Percentiles rank a stretch among this genome's conserved stretches.
Conservation (phyloP, 2,329 filamentous ascomycete species). For the Acrodontium crateriforme region DNA sequence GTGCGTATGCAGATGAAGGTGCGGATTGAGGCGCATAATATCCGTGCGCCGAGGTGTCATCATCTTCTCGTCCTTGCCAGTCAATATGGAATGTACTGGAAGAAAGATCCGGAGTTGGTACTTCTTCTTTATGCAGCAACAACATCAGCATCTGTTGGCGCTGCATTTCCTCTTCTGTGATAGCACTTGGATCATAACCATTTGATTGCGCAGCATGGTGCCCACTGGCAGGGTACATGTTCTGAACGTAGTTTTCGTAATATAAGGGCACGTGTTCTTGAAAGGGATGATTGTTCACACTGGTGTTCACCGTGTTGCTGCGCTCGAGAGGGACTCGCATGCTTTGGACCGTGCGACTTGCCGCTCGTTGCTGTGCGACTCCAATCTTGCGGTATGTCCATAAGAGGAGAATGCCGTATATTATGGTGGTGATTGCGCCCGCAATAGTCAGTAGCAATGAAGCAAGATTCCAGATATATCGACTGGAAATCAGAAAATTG, state of each 20-base stretch:
- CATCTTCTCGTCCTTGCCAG: constrained; percentile 17
- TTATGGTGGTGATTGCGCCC: constrained; percentile 25
- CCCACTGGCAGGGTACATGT: constrained; percentile 31
- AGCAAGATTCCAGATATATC: constrained; percentile 30
- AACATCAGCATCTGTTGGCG: constrained; percentile 38
- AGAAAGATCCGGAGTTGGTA: constrained; percentile 18
- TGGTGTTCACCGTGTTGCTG: constrained; percentile 5
- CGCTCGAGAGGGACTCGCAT: constrained; percentile 3
- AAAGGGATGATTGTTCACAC: constrained; percentile 10
- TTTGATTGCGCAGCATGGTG: constrained; percentile 1
- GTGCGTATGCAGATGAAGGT: constrained; percentile 5
- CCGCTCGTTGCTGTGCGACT: constrained; percentile 7
- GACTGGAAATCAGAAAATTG: constrained; percentile 29
- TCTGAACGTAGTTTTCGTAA: constrained; percentile 32
- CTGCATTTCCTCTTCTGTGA: constrained; percentile 36
- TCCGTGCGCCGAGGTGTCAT: constrained; percentile 13
- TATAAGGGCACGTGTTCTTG: constrained; percentile 27
- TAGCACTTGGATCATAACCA: constrained; percentile 17
- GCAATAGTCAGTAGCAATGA: constrained; percentile 30
- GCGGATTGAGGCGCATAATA: constrained; percentile 13
- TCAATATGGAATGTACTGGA: constrained; percentile 31
- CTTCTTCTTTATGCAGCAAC: constrained; percentile 21
- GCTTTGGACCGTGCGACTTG: constrained; percentile 1
- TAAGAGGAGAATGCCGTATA: constrained; percentile 30
- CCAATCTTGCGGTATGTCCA: constrained; percentile 28